Evolutionary conservation across 331 rosid species (phyloP), one percentile per base, ranked within the genome.

Genomic region (Cucumis variabilis): DNA sequence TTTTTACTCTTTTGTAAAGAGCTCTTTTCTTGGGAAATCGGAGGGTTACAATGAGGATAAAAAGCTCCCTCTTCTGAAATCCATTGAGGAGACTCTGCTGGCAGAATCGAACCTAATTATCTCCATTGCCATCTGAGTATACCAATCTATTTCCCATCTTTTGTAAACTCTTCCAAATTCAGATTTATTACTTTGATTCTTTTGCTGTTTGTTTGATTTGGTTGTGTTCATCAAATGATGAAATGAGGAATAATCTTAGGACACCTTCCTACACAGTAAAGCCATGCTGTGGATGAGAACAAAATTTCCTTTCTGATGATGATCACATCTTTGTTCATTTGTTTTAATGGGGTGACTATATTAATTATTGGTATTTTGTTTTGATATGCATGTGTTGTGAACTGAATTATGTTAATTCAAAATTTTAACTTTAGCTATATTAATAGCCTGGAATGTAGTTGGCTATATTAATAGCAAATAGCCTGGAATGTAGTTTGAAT

Each of bases 201-300:
- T 44, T 44, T 44, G 48, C 48, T 63, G 13, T 63, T 21, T 63
- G 27, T 63, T 21, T 63, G 68, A 63, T 20, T 63, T 63, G 25
- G 9, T 63, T 9, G 5, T 63, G 2, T 48, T 12, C 62, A 15
- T 92, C 92, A 83, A 19, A 58, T 82, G 94, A 92, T 90, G 93
- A 92, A 81, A 74, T 25, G 17, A 23, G 92, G 90, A 92, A 92
- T 15, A 73, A 89, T 92, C 94, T 92, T 90, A 92, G 93, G 94
- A 92, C 94, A 92, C 94, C 94, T 92, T 92, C 94, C 92, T 87
- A 92, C 94, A 90, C 94, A 75, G 94, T 44, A 6, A 9, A 51
- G 1, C 28, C 67, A 85, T 67, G 82, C 92, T 88, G 94, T 92
- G 94, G 90, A 90, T 92, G 94, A 90, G 94, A 92, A 86, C 30